A percentile compares a stretch with the other conserved stretches of the same genome.
phyloP scores from a whole-genome alignment of 306 rosid species.

The Begonia peltatifolia region DNA sequence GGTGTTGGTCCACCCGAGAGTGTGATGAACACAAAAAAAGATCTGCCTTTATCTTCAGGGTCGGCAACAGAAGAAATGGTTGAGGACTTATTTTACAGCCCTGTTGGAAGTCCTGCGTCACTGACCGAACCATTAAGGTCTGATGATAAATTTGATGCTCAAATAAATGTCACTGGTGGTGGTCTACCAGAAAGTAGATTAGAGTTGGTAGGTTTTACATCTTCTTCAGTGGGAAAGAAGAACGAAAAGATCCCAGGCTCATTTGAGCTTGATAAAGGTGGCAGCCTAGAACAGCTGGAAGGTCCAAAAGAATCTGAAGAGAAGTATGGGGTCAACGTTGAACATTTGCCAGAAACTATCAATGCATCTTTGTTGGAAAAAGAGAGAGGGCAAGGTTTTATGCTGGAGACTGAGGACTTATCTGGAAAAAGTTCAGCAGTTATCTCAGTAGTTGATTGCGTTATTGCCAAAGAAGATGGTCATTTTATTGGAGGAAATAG shows the following conservation, averaged over 20 bases:
- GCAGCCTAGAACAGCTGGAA: constrained; percentile 6
- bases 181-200: constrained; percentile 1
- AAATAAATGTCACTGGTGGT: constrained; percentile 8
- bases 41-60: constrained; percentile 8
- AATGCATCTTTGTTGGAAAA: constrained; percentile 4
- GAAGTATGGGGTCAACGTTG: background rate
- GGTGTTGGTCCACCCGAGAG: constrained; percentile 10
- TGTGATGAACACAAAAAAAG: background rate
- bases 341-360: background rate
- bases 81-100: constrained; percentile 7
- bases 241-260: constrained; percentile 6
- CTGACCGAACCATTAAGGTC: constrained; percentile 7
- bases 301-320: constrained; percentile 10
- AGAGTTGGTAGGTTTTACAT: constrained; percentile 2
- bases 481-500: background rate
- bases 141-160: constrained; percentile 4
- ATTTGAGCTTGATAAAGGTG: constrained; percentile 8
- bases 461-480: background rate
- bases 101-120: background rate
- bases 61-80: constrained; percentile 6
- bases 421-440: no score
- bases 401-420: background rate
- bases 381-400: background rate
- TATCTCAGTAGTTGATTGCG: no score
- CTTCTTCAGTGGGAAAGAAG: constrained; percentile 14